These are phyloP conservation scores for Fusarium haematococcum DNA, from an alignment of 2,329 filamentous ascomycete genomes.

Conservation along the genomic window DNA sequence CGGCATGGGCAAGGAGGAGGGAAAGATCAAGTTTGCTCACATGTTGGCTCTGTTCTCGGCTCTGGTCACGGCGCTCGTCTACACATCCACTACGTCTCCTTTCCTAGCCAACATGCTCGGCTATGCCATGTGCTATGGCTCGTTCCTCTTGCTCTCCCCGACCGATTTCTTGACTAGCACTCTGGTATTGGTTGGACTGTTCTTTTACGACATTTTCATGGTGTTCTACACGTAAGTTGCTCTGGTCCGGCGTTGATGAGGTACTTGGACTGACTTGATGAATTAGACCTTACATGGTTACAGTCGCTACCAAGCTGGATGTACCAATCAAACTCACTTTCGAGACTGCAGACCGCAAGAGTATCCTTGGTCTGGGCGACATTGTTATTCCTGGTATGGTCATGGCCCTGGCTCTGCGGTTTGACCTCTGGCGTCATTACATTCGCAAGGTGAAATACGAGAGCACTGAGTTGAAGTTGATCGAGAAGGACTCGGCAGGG, in stretches of 20 bases:
- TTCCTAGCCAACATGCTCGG: slow-evolving; percentile 86
- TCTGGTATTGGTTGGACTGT: slow-evolving; percentile 81
- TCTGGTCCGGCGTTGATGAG: not conserved
- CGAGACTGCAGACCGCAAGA: slow-evolving; percentile 70
- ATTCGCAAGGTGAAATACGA: slow-evolving; percentile 70
- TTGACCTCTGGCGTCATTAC: slow-evolving; percentile 90
- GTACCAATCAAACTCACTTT: slow-evolving; percentile 94
- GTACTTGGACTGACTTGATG: slow-evolving; percentile 30
- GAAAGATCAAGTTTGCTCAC: slow-evolving; percentile 67
- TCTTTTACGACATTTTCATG: slow-evolving; percentile 96
- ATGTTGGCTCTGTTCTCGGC: slow-evolving; percentile 68
- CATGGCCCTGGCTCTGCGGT: slow-evolving; percentile 88
- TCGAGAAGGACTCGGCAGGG: slow-evolving; percentile 49
- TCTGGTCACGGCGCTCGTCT: slow-evolving; percentile 67
- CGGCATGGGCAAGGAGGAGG: slow-evolving; percentile 59
- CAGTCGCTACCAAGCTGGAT: slow-evolving; percentile 88
- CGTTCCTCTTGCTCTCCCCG: slow-evolving; percentile 86
- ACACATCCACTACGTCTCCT: slow-evolving; percentile 71
- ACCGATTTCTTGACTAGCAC: slow-evolving; percentile 88
- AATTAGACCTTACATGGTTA: slow-evolving; percentile 80
- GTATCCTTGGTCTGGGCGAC: slow-evolving; percentile 94
- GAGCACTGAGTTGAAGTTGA: slow-evolving; percentile 48
- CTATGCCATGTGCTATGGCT: slow-evolving; percentile 86
- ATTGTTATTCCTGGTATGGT: slow-evolving; percentile 93
- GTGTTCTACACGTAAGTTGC: slow-evolving; percentile 81